Base-by-base conservation (phyloP, 2,329 filamentous ascomycete genomes). In the Hymenoscyphus repandus region DNA sequence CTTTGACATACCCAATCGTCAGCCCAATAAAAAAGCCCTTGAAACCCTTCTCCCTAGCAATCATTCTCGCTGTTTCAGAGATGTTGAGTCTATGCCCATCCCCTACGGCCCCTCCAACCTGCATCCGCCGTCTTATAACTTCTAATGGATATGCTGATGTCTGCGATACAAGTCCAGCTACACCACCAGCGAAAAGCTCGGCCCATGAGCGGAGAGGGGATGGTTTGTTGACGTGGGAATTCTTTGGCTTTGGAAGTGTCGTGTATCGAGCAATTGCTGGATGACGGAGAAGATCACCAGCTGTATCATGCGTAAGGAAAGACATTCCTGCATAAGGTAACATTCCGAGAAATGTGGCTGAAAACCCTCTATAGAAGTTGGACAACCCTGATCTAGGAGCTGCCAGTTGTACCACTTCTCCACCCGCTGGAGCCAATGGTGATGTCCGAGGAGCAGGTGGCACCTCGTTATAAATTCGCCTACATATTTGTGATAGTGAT, bases 361-460 rank as follows among this genome's bases (percentile, higher is more conserved):
- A 82, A 68, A 99, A 99, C 45, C 93, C 93, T 44, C 93, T 83
- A 70, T 96, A 99, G 68, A 99, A 99, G 69, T 99, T 99, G 50
- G 82, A 70, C 1, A 97, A 67, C 3, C 92, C 92, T 10, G 77
- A 78, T 22, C 74, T 76, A 0, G 88, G 85, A 0, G 79, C 74
- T 0, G 78, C 72, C 9, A 73, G 70, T 18, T 77, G 74, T 1
- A 82, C 71, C 0, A 72, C 68, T 1, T 69, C 60, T 56, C 70
- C 65, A 2, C 66, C 66, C 11, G 70, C 63, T 1, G 70, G 66
- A 1, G 68, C 58, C 10, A 74, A 70, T 4, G 72, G 70, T 62
- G 69, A 68, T 2, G 71, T 68, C 49, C 66, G 67, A 55, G 51
- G 22, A 60, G 59, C 12, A 58, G 64, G 38, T 0, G 78, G 76